Base-by-base conservation (phyloP, 768 basidiomycete genomes). In the Rhodotorula sphaerocarpa region DNA sequence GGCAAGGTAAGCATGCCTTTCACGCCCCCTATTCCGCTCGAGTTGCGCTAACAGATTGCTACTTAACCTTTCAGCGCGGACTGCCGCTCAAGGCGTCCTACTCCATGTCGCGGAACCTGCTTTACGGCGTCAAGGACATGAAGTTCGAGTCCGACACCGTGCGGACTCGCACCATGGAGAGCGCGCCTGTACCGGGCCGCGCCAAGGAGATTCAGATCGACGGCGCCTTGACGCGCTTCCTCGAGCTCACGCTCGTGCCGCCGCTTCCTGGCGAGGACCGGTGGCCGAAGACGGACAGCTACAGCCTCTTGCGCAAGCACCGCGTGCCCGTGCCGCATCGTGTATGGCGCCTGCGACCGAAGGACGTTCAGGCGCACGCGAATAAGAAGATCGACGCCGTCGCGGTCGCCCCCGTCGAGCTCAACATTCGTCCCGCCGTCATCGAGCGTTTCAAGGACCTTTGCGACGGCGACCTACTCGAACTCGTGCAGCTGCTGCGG, bases 391-490 rank as follows among this genome's bases (percentile, higher is more conserved):
- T n/a, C 31, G 52, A 43, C 27, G 31, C n/a, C 28, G 14, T 48
- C 48, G 12, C 34, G 0, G 42, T 65, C 20, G 31, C 59, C 7
- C 64, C 64, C 3, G 59, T 61, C 64, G 64, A 66, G 46, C 14
- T 61, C 25, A 30, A 52, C 25, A 34, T 59, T 36, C 31, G 60
- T 14, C 55, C 59, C 2, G 15, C 56, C 25, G 15, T 66, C 39
- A 39, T 66, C 3, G 20, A 59, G 9, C 52, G 9, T 44, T 45
- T 16, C 39, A 0, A 21, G 20, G 30, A 42, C 16, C 25, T 44
- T 18, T 0, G 20, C n/a, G 59, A 66, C 27, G 64, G 64, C 12
- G 55, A 55, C 7, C 11, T 66, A 1, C 50, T 66, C 25, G 64
- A 66, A 51, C 31, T 66, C 12, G 47, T 66, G 27, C 50, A 61